Evolutionary conservation across 176 grass and related monocot genomes (phyloP).

Genomic region (Phoenix dactylifera): DNA sequence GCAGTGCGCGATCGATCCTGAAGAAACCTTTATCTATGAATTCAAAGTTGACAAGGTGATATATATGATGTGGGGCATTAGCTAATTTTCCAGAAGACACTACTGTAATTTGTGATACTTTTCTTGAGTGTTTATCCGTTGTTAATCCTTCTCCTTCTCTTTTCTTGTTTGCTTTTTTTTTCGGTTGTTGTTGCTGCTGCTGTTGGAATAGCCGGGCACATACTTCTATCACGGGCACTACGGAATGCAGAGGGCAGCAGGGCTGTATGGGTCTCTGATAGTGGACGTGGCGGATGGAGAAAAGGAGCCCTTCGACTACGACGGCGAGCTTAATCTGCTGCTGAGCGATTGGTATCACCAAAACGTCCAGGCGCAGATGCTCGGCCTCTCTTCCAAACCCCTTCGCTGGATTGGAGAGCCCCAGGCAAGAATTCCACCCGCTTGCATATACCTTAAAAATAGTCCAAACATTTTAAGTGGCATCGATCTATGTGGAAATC

Average conservation of each 20-base stretch:
- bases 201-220: constrained; percentile 40
- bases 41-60: constrained; percentile 58
- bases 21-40: constrained; percentile 61
- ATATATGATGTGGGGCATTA: too few relatives aligned
- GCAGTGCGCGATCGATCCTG: constrained; percentile 81
- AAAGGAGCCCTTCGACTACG: constrained; percentile 72
- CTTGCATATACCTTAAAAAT: too few relatives aligned
- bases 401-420: constrained; percentile 87
- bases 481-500: too few relatives aligned
- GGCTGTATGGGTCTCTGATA: constrained; percentile 71
- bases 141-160: background rate
- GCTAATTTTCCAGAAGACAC: too few relatives aligned
- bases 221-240: constrained; percentile 92
- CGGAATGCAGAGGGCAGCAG: constrained; percentile 87
- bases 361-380: constrained; percentile 68
- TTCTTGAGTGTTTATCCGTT: too few relatives aligned
- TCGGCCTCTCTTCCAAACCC: constrained; percentile 57
- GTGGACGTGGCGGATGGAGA: constrained; percentile 60
- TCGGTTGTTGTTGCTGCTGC: background rate
- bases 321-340: constrained; percentile 71
- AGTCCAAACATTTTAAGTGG: too few relatives aligned
- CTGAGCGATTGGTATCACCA: constrained; percentile 86
- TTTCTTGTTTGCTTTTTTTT: background rate
- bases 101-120: too few relatives aligned
- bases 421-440: constrained; percentile 24